These are phyloP conservation scores for Solanum okadae DNA, from an alignment of 257 asterid genomes.

Conservation along the genomic window DNA sequence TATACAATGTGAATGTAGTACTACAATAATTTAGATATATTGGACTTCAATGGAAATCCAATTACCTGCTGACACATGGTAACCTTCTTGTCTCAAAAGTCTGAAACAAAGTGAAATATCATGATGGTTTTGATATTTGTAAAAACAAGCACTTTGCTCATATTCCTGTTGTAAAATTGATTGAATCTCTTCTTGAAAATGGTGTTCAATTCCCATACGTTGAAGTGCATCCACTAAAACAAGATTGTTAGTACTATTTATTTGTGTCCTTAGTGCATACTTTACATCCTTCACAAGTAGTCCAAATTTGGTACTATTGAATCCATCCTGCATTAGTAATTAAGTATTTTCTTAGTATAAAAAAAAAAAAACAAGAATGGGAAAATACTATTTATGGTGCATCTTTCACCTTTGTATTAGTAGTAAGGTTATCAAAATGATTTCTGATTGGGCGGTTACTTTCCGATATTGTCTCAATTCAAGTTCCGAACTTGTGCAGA, in stretches of 20 bases:
- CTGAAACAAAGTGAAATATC: constrained; percentile 34
- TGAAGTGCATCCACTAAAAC: constrained; percentile 25
- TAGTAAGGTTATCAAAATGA: no score
- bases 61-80: constrained; percentile 23
- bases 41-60: not conserved
- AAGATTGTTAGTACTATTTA: not conserved
- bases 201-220: constrained; percentile 22
- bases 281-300: constrained; percentile 8
- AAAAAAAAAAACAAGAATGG: no score
- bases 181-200: constrained; percentile 20
- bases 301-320: not conserved
- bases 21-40: no score
- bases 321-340: constrained; percentile 12
- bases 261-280: not conserved
- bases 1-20: no score
- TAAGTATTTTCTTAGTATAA: not conserved
- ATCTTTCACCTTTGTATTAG: no score
- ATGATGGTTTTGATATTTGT: not conserved
- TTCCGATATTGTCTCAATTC: no score
- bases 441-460: no score
- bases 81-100: constrained; percentile 35
- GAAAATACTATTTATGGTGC: no score
- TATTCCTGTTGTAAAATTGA: constrained; percentile 7
- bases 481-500: no score
- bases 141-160: not conserved